Evolutionary conservation across 139 green algal genomes (phyloP).

Genomic region (Closterium sp.): DNA sequence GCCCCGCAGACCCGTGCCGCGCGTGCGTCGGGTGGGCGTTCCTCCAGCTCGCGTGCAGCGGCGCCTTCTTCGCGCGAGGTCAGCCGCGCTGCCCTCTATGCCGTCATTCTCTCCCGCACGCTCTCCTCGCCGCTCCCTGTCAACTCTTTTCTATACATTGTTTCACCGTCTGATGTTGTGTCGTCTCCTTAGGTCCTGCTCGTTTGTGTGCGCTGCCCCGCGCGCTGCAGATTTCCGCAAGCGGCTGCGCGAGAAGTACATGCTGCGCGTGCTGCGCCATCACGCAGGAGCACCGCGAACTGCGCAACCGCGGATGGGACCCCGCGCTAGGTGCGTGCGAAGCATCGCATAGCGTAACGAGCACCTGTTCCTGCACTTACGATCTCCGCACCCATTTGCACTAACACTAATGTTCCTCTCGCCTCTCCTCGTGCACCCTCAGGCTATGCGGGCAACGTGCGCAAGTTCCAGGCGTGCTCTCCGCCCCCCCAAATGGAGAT

Average conservation of each 20-base stretch:
- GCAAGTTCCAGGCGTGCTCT: background rate
- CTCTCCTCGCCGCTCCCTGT: background rate
- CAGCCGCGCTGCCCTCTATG: background rate
- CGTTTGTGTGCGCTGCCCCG: no score
- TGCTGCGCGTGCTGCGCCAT: constrained; percentile 30
- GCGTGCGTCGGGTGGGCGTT: background rate
- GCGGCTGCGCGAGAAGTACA: constrained; percentile 29
- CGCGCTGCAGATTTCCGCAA: constrained; percentile 1
- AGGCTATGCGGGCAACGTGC: background rate
- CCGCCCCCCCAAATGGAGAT: background rate
- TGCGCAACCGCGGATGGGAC: constrained; percentile 30
- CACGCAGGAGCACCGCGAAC: constrained; percentile 31
- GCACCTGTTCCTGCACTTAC: background rate
- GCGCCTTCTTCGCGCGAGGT: background rate
- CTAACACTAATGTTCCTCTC: background rate
- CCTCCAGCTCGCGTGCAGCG: background rate
- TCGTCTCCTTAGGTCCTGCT: background rate
- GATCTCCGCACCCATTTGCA: background rate
- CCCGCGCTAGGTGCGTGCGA: background rate
- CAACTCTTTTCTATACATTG: no score
- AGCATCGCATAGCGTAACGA: background rate
- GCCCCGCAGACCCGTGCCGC: background rate
- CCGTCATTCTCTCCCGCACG: background rate
- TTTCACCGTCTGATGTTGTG: background rate
- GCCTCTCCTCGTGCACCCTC: background rate